Evolutionary conservation across 495 filamentous ascomycete genomes (phyloP), one percentile per base, ranked within the genome.

Genomic region (Neurospora hispaniola): DNA sequence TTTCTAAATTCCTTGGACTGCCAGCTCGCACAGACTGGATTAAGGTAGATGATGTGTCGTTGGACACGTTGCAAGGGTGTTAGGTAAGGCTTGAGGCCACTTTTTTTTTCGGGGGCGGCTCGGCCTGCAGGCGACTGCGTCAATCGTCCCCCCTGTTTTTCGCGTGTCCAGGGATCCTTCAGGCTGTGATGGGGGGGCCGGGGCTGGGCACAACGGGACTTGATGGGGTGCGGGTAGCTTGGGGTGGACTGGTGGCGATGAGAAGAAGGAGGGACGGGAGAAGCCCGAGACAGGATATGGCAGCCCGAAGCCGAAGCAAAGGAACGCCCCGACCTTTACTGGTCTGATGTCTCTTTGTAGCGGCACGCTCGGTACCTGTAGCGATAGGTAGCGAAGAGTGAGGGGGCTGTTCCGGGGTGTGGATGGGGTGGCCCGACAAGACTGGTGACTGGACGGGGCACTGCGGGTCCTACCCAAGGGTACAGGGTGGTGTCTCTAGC

Each of bases 1-100:
- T 85, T 66, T 85, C 80, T 82, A 84, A 88, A 84, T 86, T 85
- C 82, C 81, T 85, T 86, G 83, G 83, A 82, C 78, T 84, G 82
- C 85, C 83, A 84, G 79, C 82, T 86, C 80, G 82, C 81, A 86
- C 85, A 85, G 80, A 66, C 82, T 82, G 80, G 79, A 78, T 75
- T 74, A 76, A 75, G 81, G 79, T 78, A 78, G 81, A 77, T 85
- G 84, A 86, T 85, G 85, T 85, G 83, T 85, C 81, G 82, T 81
- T 82, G 83, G 83, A 85, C 85, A 86, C 84, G 85, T 85, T 84
- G 84, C 73, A 83, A 85, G 82, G 76, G 81, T 83, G 78, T 82
- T 84, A 82, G 54, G 54, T 66, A 66, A 79, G 80, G 83, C 82
- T 82, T 82, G 83, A 79, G 82, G 82, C 79, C 74, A 75, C 74